Percentiles rank a stretch among this genome's conserved stretches.
Conservation (phyloP, 164 flowering plant species). For the Magnolia kwangsiensis region DNA sequence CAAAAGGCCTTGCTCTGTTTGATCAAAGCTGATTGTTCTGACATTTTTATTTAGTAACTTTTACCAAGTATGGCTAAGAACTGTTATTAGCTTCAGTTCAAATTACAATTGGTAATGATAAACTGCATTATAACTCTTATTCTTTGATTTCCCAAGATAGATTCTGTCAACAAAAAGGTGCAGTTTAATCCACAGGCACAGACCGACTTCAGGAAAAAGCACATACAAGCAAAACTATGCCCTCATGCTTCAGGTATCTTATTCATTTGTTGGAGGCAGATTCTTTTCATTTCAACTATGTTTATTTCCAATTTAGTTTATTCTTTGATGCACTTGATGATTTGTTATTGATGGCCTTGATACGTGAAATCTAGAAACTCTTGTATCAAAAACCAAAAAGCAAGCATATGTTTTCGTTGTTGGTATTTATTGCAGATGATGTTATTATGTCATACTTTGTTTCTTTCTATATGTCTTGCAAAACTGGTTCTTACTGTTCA, state of each 20-base stretch:
- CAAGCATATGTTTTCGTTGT: too few species aligned
- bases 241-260: conserved; percentile 62
- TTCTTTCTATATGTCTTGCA: too few species aligned
- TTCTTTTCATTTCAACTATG: neutral
- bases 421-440: too few species aligned
- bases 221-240: conserved; percentile 47
- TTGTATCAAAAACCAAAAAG: conserved; percentile 52
- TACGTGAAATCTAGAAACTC: conserved; percentile 34
- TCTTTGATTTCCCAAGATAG: conserved; percentile 30
- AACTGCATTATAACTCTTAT: neutral
- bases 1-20: neutral
- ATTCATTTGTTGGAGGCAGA: neutral
- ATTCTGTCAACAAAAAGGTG: conserved; percentile 71
- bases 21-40: conserved; percentile 12
- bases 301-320: neutral
- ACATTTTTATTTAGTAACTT: conserved; percentile 32
- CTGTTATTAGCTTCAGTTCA: neutral
- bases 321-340: too few species aligned
- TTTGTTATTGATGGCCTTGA: too few species aligned
- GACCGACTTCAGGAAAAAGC: conserved; percentile 49
- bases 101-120: too few species aligned
- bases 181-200: conserved; percentile 66
- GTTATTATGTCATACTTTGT: too few species aligned
- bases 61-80: conserved; percentile 68
- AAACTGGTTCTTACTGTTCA: too few species aligned